These are phyloP conservation scores for Solanum microdontum DNA, from an alignment of 257 asterid genomes.

Conservation along the genomic window DNA sequence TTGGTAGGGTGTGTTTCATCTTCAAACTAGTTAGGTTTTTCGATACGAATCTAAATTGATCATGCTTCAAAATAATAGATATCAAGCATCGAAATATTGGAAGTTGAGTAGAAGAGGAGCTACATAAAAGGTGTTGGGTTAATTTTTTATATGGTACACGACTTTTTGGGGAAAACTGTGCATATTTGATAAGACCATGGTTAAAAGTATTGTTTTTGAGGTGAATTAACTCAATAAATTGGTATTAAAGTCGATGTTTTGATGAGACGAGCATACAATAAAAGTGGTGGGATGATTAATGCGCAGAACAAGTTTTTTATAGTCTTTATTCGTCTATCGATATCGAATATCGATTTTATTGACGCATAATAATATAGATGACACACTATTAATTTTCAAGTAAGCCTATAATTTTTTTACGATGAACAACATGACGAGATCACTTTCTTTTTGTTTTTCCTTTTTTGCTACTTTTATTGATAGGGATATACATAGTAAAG, in stretches of 20 bases:
- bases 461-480: not conserved
- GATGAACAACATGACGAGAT: not conserved
- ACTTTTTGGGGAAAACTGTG: not conserved
- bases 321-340: no score
- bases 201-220: no score
- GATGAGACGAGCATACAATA: not conserved
- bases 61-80: not conserved
- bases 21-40: not conserved
- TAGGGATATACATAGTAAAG: not conserved
- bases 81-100: no score
- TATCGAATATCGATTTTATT: no score
- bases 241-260: not conserved
- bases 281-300: no score
- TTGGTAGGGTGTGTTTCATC: not conserved
- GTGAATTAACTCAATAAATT: not conserved
- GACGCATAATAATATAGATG: not conserved
- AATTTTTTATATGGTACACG: not conserved
- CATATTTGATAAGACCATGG: not conserved
- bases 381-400: not conserved
- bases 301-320: no score
- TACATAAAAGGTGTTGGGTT: not conserved
- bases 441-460: not conserved
- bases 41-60: not conserved
- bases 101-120: not conserved
- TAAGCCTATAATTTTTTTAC: no score